These are phyloP conservation scores for Fusarium algeriense DNA, from an alignment of 2,329 filamentous ascomycete genomes.

Conservation along the genomic window DNA sequence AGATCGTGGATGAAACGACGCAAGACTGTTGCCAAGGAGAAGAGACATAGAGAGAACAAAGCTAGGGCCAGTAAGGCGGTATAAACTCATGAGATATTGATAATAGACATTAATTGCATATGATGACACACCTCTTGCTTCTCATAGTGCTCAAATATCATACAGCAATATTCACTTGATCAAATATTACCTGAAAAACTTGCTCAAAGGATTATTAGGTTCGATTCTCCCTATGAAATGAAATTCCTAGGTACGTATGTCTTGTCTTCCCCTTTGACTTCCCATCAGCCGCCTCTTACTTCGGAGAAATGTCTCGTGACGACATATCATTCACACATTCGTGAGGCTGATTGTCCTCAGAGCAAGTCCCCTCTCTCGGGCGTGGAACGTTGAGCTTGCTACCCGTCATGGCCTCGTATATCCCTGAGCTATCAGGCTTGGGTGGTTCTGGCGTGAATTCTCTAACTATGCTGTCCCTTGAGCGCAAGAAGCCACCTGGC, in stretches of 20 bases:
- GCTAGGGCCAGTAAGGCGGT: conserved; percentile 60
- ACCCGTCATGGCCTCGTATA: conserved; percentile 45
- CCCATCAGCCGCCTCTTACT: background rate
- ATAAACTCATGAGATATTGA: conserved; percentile 46
- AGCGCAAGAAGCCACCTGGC: conserved; percentile 3
- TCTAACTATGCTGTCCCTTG: conserved; percentile 41
- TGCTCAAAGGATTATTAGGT: background rate
- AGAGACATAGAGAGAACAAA: conserved; percentile 74
- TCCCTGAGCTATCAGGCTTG: conserved; percentile 32
- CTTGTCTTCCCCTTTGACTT: background rate
- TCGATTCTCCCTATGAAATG: background rate
- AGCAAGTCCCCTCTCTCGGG: conserved; percentile 45
- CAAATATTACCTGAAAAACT: background rate
- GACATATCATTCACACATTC: conserved; percentile 47
- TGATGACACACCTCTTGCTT: background rate
- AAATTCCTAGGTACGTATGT: conserved; percentile 11
- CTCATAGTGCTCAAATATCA: background rate
- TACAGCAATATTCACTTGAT: background rate
- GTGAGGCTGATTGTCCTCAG: conserved; percentile 52
- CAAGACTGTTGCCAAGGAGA: conserved; percentile 74
- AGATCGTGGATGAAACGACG: conserved; percentile 74
- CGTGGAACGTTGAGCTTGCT: conserved; percentile 24
- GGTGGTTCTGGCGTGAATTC: conserved; percentile 35
- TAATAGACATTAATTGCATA: conserved; percentile 17
- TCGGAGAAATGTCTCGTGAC: conserved; percentile 21